Percentiles rank a stretch among this genome's conserved stretches.
These are phyloP conservation scores for Leccinum subgranulosum DNA, from an alignment of 768 basidiomycete genomes.

Conservation along the genomic window DNA sequence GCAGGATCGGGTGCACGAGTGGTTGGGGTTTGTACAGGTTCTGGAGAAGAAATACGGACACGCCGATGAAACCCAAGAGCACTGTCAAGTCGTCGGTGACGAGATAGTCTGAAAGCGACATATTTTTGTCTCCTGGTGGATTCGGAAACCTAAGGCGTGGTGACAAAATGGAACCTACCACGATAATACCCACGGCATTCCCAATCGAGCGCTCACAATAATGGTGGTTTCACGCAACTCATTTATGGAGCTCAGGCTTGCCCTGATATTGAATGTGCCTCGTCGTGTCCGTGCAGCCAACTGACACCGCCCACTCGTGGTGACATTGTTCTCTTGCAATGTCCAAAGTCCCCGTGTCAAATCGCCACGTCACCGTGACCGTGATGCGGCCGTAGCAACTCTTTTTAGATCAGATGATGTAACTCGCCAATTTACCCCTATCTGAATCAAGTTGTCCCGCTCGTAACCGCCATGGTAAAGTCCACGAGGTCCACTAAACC, in stretches of 20 bases:
- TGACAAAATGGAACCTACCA: background rate
- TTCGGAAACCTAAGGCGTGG: background rate
- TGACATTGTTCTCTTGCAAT: background rate
- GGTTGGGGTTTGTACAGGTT: slow-evolving; percentile 80
- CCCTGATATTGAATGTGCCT: background rate
- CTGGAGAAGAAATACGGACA: slow-evolving; percentile 72
- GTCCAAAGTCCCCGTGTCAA: background rate
- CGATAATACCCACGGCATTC: too few species aligned
- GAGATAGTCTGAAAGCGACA: slow-evolving; percentile 53
- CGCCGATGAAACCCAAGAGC: slow-evolving; percentile 69
- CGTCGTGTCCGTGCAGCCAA: background rate
- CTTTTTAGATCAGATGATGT: background rate
- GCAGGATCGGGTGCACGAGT: slow-evolving; percentile 89
- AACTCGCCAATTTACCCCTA: slow-evolving; percentile 3
- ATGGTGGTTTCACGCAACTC: too few species aligned
- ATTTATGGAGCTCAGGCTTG: background rate
- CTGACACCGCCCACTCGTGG: background rate
- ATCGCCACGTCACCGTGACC: background rate
- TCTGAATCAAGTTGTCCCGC: background rate
- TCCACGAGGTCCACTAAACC: slow-evolving; percentile 10
- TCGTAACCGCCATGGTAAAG: background rate
- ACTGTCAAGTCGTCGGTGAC: slow-evolving; percentile 79
- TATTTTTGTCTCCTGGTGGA: slow-evolving; percentile 21
- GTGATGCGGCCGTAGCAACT: background rate
- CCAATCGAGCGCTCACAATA: too few species aligned